These are phyloP conservation scores for Mycena epipterygia DNA, from an alignment of 768 basidiomycete species.

Conservation along the genomic window DNA sequence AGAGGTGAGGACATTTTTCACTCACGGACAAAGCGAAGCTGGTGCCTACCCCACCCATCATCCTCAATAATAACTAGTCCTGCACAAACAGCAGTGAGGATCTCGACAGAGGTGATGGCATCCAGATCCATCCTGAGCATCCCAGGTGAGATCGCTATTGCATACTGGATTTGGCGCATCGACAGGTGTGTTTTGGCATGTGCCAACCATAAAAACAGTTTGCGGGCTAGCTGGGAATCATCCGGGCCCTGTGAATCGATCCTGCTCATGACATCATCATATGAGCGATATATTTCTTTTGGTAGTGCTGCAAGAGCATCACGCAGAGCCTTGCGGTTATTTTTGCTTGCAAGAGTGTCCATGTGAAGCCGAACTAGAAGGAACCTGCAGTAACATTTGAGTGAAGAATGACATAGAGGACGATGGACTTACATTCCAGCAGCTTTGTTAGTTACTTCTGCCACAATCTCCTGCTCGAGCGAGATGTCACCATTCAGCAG, in stretches of 20 bases:
- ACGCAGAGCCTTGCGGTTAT: neutral
- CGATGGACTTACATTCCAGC: neutral
- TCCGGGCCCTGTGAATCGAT: too few relatives aligned
- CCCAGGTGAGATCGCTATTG: neutral
- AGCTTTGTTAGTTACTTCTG: neutral
- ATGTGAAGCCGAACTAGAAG: too few relatives aligned
- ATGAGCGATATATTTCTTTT: neutral
- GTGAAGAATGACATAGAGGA: neutral
- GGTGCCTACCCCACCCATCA: neutral
- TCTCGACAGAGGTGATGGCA: neutral
- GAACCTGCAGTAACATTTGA: neutral
- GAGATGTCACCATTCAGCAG: neutral
- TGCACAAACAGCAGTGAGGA: too few relatives aligned
- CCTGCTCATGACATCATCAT: neutral
- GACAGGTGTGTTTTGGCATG: neutral
- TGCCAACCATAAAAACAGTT: neutral
- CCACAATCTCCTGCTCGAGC: too few relatives aligned
- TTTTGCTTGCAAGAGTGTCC: neutral
- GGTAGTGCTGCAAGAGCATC: neutral
- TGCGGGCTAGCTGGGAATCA: neutral
- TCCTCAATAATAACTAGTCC: neutral
- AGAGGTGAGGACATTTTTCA: neutral
- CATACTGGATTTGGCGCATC: neutral
- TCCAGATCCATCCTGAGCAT: neutral
- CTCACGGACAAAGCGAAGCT: neutral